Base-by-base conservation (phyloP, 1,139 yeast species). In the Eremothecium gossypii region DNA sequence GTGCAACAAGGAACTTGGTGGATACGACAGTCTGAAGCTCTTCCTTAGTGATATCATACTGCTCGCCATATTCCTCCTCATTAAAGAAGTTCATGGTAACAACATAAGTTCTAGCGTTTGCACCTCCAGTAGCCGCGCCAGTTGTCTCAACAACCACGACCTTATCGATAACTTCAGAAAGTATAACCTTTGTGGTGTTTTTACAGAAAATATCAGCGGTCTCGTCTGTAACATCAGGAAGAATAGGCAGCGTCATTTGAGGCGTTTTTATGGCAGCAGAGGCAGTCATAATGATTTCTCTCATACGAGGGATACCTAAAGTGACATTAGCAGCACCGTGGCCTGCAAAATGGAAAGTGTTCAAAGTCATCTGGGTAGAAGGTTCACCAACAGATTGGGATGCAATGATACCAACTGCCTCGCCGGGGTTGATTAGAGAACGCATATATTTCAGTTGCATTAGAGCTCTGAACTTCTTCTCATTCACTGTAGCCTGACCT, bases 251-350 rank as follows among this genome's bases (percentile, higher is more conserved):
- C 2, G 93, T 80, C 98, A 93, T 93, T 68, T 91, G 97, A 41
- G 99, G 99, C 9, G 99, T 93, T 69, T 87, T 86, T 59, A 93
- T 93, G 43, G 84, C 70, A 14, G 96, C 79, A 45, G 96, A 85
- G 8, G 98, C 99, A 12, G 98, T 93, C 98, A 93, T 93, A 62
- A 93, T 89, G 62, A 93, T 93, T 76, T 93, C 99, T 77, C 99
- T 83, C 89, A 93, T 82, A 78, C 99, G 96, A 39, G 99, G 99
- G 62, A 93, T 93, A 83, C 99, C 99, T 60, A 93, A 75, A 1
- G 99, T 93, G 53, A 93, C 99, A 67, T 93, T 93, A 40, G 98
- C 98, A 45, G 98, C 99, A 77, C 99, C 99, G 70, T 93, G 98
- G 64, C 99, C 99, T 55, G 99, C 99, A 61, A 93, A 93, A 71